Percentiles rank a stretch among this genome's conserved stretches.
phyloP scores from a whole-genome alignment of 352 stramenopile genomes.

The Globisporangium mamillatum region DNA sequence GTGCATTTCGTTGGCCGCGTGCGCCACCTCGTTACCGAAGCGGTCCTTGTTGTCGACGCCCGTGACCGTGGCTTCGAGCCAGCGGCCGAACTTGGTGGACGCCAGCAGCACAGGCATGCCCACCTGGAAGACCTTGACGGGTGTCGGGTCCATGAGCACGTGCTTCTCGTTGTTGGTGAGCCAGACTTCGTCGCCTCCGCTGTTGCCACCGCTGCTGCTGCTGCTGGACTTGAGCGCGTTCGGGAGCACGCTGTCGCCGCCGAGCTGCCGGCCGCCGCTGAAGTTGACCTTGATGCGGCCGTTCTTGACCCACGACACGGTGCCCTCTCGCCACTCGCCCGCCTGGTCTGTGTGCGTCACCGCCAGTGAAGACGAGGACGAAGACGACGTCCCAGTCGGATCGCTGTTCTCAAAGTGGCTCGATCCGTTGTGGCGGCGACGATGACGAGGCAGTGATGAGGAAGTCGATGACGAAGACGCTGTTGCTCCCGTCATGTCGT shows the following conservation, averaged over 20 bases:
- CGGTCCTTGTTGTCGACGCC: conserved; percentile 41
- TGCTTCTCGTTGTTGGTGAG: conserved; percentile 37
- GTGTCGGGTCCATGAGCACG: conserved; percentile 43
- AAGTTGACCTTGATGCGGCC: conserved; percentile 62
- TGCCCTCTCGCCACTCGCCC: conserved; percentile 57
- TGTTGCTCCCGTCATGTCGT: neutral
- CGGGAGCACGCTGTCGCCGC: conserved; percentile 2
- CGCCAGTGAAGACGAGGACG: neutral
- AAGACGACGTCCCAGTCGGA: neutral
- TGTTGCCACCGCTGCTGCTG: conserved; percentile 8
- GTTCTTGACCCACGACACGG: conserved; percentile 55
- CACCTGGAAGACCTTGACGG: conserved; percentile 49
- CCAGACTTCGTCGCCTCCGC: conserved; percentile 35
- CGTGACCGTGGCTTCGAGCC: conserved; percentile 42
- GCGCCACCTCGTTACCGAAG: conserved; percentile 32
- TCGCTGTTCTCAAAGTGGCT: neutral
- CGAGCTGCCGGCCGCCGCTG: conserved; percentile 36
- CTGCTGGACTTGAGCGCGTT: neutral
- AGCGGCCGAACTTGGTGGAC: conserved; percentile 46
- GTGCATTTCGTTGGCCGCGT: conserved; percentile 55
- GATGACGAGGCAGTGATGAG: neutral
- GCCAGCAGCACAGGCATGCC: conserved; percentile 49
- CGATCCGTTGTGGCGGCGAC: neutral
- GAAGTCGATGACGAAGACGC: neutral
- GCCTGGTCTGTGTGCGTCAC: neutral